Conservation (phyloP, 1,284 basidiomycete genomes). For the Wallemia hederae region DNA sequence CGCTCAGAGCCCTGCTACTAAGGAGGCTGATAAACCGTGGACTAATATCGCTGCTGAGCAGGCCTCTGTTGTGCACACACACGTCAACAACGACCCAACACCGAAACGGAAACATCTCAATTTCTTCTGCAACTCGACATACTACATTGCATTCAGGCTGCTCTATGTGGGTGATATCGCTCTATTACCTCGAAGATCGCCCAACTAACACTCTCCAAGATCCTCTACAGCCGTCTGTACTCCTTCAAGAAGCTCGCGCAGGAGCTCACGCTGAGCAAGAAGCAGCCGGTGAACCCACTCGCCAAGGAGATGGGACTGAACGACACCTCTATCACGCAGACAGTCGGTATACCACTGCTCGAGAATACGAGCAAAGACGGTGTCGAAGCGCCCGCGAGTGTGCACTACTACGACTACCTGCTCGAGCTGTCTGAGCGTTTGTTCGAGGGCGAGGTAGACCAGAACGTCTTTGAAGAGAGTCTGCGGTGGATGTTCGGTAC, state of each 20-base stretch:
- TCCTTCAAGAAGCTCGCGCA: conserved; percentile 41
- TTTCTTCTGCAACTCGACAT: conserved; percentile 77
- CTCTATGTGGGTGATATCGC: conserved; percentile 33
- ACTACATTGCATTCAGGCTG: conserved; percentile 64
- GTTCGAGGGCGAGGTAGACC: conserved; percentile 77
- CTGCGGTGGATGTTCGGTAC: conserved; percentile 90
- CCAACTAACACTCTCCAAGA: conserved; percentile 20
- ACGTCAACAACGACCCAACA: conserved; percentile 1
- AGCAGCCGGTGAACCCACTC: conserved; percentile 23
- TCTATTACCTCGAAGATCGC: conserved; percentile 3
- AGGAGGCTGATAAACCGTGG: not conserved
- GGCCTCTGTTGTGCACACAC: conserved; percentile 3
- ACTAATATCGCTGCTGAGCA: conserved; percentile 7
- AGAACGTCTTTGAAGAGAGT: conserved; percentile 68
- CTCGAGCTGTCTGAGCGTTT: conserved; percentile 76
- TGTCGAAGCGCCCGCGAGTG: conserved; percentile 10
- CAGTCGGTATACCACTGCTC: conserved; percentile 7
- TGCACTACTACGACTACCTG: conserved; percentile 58
- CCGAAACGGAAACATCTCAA: conserved; percentile 13
- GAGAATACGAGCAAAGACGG: conserved; percentile 1
- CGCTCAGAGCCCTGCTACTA: conserved; percentile 2
- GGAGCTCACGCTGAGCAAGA: conserved; percentile 17
- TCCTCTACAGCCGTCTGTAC: conserved; percentile 57
- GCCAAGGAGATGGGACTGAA: conserved; percentile 32
- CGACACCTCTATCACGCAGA: conserved; percentile 16